These are phyloP conservation scores for Leccinum truebloodii DNA, from an alignment of 768 basidiomycete genomes.

Conservation along the genomic window DNA sequence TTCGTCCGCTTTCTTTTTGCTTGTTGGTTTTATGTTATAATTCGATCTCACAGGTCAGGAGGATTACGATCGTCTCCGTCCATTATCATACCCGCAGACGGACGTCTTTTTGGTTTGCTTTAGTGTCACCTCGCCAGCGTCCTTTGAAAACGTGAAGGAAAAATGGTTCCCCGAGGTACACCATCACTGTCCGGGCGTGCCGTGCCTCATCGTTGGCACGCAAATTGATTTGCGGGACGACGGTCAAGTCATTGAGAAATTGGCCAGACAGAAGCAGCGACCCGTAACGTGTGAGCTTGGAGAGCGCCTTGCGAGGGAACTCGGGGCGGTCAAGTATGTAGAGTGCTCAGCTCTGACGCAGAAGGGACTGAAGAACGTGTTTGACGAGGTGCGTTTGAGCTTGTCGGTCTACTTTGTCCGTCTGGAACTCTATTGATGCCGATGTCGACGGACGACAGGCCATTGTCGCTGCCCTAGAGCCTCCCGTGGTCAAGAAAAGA, in stretches of 20 bases:
- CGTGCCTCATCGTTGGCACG: conserved; percentile 98
- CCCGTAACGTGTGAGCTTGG: conserved; percentile 88
- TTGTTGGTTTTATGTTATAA: conserved; percentile 12
- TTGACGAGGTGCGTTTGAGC: conserved; percentile 83
- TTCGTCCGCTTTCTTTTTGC: conserved; percentile 41
- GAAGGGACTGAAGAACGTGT: conserved; percentile 99
- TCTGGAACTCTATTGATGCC: conserved; percentile 10
- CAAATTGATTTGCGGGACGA: conserved; percentile 98
- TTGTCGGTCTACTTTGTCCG: not conserved
- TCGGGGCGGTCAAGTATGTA: conserved; percentile 98
- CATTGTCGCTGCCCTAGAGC: conserved; percentile 97
- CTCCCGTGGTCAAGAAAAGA: conserved; percentile 86
- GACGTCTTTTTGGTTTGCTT: conserved; percentile 99
- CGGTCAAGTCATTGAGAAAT: conserved; percentile 89
- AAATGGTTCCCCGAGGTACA: conserved; percentile 99
- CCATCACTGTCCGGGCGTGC: conserved; percentile 98
- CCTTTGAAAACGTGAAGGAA: conserved; percentile 99
- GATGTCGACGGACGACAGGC: conserved; percentile 47
- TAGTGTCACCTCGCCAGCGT: conserved; percentile 97
- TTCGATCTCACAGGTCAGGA: conserved; percentile 75
- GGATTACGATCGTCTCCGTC: conserved; percentile 99
- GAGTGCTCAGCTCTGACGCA: conserved; percentile 99
- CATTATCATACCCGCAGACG: conserved; percentile 99
- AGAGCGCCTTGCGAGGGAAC: conserved; percentile 92
- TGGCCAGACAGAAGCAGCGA: conserved; percentile 93